Evolutionary conservation across 371 early-diverging fungal genomes (phyloP).

Genomic region (Scutellospora calospora): DNA sequence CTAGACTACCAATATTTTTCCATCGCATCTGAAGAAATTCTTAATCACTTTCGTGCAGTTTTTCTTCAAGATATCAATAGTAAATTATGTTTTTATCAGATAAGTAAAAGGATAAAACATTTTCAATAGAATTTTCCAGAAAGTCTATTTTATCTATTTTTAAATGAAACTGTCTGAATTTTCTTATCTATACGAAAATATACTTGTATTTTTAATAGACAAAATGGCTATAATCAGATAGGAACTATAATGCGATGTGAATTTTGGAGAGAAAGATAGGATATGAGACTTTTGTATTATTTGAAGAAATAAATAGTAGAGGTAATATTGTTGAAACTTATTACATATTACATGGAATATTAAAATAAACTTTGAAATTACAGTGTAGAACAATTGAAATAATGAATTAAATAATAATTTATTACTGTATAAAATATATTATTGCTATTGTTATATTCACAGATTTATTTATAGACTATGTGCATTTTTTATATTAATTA

Average conservation of each 20-base stretch:
- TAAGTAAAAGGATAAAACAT: background rate
- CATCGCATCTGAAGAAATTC: background rate
- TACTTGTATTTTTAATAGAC: background rate
- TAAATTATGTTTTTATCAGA: background rate
- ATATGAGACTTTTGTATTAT: background rate
- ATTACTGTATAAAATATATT: too few relatives aligned
- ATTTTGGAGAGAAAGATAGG: background rate
- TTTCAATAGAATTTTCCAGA: background rate
- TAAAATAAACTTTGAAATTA: background rate
- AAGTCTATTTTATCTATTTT: background rate
- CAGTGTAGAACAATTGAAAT: background rate
- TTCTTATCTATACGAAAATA: background rate
- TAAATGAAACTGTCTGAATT: background rate
- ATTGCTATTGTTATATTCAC: too few relatives aligned
- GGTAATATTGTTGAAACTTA: background rate
- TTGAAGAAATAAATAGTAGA: background rate
- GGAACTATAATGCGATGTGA: background rate
- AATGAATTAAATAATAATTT: background rate
- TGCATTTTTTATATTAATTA: too few relatives aligned
- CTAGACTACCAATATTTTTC: background rate
- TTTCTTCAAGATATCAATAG: background rate
- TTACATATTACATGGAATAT: background rate
- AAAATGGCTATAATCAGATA: background rate
- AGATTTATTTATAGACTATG: too few relatives aligned
- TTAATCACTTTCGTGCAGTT: background rate